Conservation (phyloP, 148 eudicot species). For the Linanthus parryae region DNA sequence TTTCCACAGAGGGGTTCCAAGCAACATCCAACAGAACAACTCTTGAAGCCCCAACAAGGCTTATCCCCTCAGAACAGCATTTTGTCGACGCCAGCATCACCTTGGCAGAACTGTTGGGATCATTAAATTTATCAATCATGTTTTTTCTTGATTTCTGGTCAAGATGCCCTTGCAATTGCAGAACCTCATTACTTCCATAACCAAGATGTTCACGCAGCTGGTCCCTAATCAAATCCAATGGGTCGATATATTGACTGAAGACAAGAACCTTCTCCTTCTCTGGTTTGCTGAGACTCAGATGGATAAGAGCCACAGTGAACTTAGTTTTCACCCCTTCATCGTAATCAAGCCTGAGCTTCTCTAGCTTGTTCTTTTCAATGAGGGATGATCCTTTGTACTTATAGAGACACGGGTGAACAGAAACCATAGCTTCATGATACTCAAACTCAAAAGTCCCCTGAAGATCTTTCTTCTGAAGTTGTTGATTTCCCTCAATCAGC, state of each 20-base stretch:
- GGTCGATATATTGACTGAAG: constrained; percentile 53
- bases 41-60: constrained; percentile 76
- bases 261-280: constrained; percentile 57
- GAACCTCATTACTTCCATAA: constrained; percentile 37
- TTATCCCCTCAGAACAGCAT: constrained; percentile 79
- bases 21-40: constrained; percentile 67
- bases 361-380: constrained; percentile 10
- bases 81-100: constrained; percentile 72
- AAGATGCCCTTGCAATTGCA: constrained; percentile 43
- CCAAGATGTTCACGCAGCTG: constrained; percentile 34
- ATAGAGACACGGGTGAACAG: constrained; percentile 63
- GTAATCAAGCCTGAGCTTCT: constrained; percentile 20
- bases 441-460: constrained; percentile 11
- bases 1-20: constrained; percentile 81
- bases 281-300: constrained; percentile 29
- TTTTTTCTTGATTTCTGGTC: constrained; percentile 34
- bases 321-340: constrained; percentile 50
- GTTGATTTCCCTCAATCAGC: constrained; percentile 13
- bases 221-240: constrained; percentile 29
- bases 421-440: constrained; percentile 30
- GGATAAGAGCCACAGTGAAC: constrained; percentile 48
- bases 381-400: not conserved
- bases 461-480: not conserved
- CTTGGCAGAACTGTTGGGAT: constrained; percentile 40
- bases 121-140: constrained; percentile 41